Conservation (phyloP, 768 basidiomycete species). For the Naganishia onofrii region DNA sequence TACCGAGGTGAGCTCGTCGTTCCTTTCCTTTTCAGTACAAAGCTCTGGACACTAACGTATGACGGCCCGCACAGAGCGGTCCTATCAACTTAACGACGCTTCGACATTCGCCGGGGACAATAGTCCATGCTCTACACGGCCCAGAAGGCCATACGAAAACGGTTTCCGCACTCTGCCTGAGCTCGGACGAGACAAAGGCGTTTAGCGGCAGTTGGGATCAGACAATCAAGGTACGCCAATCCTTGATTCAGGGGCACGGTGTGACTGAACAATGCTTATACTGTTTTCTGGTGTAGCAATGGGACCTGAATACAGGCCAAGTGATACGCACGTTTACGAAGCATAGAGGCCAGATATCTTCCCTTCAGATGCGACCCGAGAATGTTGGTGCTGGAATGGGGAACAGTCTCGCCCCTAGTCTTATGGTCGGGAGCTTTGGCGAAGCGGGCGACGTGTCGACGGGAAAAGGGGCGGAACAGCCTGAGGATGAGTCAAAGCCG, state of each 20-base stretch:
- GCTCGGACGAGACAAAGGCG: conserved; percentile 76
- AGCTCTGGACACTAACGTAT: not conserved
- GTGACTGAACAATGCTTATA: not conserved
- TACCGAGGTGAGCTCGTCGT: conserved; percentile 63
- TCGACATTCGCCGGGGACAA: conserved; percentile 82
- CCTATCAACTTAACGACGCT: conserved; percentile 88
- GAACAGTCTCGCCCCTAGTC: conserved; percentile 16
- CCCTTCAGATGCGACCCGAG: conserved; percentile 70
- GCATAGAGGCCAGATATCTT: conserved; percentile 80
- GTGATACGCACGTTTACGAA: conserved; percentile 70
- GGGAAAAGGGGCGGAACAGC: not conserved
- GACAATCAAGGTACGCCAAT: conserved; percentile 68
- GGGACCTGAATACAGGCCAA: conserved; percentile 93
- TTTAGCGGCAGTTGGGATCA: conserved; percentile 96
- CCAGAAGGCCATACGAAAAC: conserved; percentile 63
- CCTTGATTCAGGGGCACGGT: not conserved
- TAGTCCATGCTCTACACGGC: conserved; percentile 62
- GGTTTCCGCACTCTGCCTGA: conserved; percentile 78
- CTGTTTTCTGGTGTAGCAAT: conserved; percentile 65
- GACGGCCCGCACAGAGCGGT: too few relatives aligned
- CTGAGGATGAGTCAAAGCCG: not conserved
- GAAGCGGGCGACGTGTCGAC: not conserved
- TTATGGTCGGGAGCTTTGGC: conserved; percentile 29
- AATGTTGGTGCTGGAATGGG: conserved; percentile 18
- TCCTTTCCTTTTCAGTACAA: not conserved